phyloP scores from a whole-genome alignment of 208 protist genomes.

The Leishmania turanica region DNA sequence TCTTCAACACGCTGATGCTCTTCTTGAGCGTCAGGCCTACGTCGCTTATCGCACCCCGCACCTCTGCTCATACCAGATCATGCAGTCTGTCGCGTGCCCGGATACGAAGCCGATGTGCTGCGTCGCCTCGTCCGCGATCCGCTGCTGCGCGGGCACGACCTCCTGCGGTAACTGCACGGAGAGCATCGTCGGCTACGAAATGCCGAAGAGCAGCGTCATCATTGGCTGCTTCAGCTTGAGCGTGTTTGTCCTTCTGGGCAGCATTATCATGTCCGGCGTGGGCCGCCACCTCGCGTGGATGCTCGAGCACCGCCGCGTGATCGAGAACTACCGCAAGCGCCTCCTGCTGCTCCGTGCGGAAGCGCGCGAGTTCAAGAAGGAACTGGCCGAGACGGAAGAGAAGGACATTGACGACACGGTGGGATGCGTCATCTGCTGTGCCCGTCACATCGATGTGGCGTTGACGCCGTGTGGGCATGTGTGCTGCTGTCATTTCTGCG shows the following conservation, averaged over 20 bases:
- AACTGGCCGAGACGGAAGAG: slow-evolving; percentile 37
- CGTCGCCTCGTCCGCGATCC: slow-evolving; percentile 24
- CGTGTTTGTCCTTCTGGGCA: slow-evolving; percentile 45
- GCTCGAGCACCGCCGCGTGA: slow-evolving; percentile 40
- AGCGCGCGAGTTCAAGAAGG: slow-evolving; percentile 32
- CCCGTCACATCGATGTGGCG: slow-evolving; percentile 44
- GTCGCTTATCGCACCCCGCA: slow-evolving; percentile 28
- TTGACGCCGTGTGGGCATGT: slow-evolving; percentile 53
- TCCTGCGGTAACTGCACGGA: slow-evolving; percentile 36
- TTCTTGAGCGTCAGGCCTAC: slow-evolving; percentile 24
- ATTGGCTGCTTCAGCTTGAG: slow-evolving; percentile 39
- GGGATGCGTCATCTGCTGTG: slow-evolving; percentile 54
- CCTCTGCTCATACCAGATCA: slow-evolving; percentile 36
- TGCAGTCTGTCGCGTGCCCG: slow-evolving; percentile 24
- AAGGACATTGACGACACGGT: slow-evolving; percentile 32
- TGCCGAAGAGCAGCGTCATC: slow-evolving; percentile 34
- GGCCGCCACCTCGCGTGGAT: slow-evolving; percentile 40
- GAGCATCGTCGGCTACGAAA: slow-evolving; percentile 31
- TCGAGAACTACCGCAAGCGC: slow-evolving; percentile 24
- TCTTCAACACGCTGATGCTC: slow-evolving; percentile 9
- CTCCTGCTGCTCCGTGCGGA: slow-evolving; percentile 31
- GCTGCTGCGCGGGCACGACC: slow-evolving; percentile 32
- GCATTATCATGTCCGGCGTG: slow-evolving; percentile 37
- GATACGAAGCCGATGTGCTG: slow-evolving; percentile 37
- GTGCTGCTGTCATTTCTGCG: slow-evolving; percentile 50